These are phyloP conservation scores for Phoenix roebelenii DNA, from an alignment of 176 grass and related monocot genomes.

Conservation along the genomic window DNA sequence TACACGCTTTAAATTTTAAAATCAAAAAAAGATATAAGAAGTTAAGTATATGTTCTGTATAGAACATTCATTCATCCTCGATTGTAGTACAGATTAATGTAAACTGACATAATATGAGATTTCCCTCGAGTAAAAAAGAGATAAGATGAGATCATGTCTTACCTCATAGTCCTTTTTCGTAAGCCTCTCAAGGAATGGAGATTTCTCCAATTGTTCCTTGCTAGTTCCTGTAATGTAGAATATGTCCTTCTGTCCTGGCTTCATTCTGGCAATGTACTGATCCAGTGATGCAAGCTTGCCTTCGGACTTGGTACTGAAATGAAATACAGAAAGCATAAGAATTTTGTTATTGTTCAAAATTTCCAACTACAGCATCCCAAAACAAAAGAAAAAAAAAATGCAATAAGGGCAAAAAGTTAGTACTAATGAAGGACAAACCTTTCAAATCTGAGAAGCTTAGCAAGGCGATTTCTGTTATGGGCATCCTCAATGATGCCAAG, in stretches of 20 bases:
- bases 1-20: no score
- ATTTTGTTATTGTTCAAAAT: no score
- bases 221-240: conserved; percentile 91
- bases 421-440: conserved; percentile 23
- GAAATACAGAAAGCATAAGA: not conserved
- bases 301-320: conserved; percentile 82
- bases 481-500: conserved; percentile 96
- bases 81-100: no score
- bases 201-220: conserved; percentile 95
- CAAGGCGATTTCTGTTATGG: conserved; percentile 89
- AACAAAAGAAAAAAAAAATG: no score
- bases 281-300: conserved; percentile 96
- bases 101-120: no score
- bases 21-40: no score
- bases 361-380: no score
- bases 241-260: conserved; percentile 85
- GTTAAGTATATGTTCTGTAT: no score
- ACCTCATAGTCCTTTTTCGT: conserved; percentile 98
- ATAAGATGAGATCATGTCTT: not conserved
- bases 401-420: not conserved
- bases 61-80: no score
- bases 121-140: no score
- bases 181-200: conserved; percentile 95
- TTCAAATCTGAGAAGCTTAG: conserved; percentile 94
- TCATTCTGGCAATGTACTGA: conserved; percentile 98